Evolutionary conservation across 2,329 filamentous ascomycete species (phyloP), one percentile per base, ranked within the genome.

Genomic region (Ascomycota sp.): DNA sequence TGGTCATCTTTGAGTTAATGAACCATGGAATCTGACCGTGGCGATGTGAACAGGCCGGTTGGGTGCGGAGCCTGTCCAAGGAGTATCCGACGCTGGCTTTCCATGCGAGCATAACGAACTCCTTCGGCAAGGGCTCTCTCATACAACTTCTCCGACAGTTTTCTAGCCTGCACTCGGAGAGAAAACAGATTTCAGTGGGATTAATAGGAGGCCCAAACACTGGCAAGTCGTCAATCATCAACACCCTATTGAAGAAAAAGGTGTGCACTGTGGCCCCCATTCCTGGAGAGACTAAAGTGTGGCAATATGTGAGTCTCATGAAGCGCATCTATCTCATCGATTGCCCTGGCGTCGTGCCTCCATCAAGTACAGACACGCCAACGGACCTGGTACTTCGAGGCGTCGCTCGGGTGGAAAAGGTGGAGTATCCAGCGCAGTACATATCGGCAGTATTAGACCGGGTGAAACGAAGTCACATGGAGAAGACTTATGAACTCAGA

Each of bases 221-320:
- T 1, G 89, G 89, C 45, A 98, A 98, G 55, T 92, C 80, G 3
- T 89, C 80, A 30, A 89, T 98, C 43, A 95, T 98, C 58, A 98
- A 98, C 58, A 92, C 86, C 0, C 61, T 98, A 3, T 70, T 83
- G 31, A 86, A 83, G 53, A 95, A 93, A 62, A 84, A 89, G 52
- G 84, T 93, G 29, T 84, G 84, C 58, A 89, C 67, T 11, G 82
- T 92, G 4, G 89, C 89, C 6, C 89, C 86, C 6, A 92, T 95
- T 40, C 86, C 89, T 6, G 89, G 84, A 10, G 84, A 93, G 61
- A 95, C 86, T 27, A 95, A 93, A 57, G 79, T 93, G 25, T 95
- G 89, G 86, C 86, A 93, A 52, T 93, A 93, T 49, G 82, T 93
- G 43, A 92, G 83, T 3, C 57, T 95, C 38, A 92, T 92, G 79